Evolutionary conservation across 768 basidiomycete species (phyloP).

Genomic region (Rickenella mellea): DNA sequence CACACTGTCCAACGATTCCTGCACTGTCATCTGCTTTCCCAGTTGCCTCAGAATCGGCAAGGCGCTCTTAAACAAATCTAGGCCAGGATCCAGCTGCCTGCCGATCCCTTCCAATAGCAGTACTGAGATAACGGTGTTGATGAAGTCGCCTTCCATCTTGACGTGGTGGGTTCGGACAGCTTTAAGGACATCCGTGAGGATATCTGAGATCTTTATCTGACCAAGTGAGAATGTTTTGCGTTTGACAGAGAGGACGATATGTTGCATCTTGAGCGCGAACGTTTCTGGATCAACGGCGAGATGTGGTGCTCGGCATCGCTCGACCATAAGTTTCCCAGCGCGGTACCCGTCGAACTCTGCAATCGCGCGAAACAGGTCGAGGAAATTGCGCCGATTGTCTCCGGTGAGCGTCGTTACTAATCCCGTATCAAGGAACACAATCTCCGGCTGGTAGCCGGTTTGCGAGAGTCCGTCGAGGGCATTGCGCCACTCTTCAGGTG

Average conservation of each 20-base stretch:
- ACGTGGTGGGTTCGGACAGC: constrained; percentile 89
- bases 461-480: constrained; percentile 53
- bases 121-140: constrained; percentile 95
- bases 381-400: constrained; percentile 82
- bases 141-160: constrained; percentile 97
- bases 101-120: constrained; percentile 94
- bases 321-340: constrained; percentile 91
- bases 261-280: constrained; percentile 96
- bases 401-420: constrained; percentile 82
- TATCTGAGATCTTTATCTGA: constrained; percentile 93
- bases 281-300: constrained; percentile 87
- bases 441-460: constrained; percentile 82
- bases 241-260: constrained; percentile 87
- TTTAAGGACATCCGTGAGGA: constrained; percentile 80
- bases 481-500: constrained; percentile 57
- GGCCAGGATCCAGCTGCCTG: constrained; percentile 78
- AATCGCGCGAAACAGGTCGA: constrained; percentile 92
- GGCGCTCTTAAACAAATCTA: constrained; percentile 94
- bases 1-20: constrained; percentile 46
- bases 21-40: constrained; percentile 82
- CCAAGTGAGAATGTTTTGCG: constrained; percentile 95
- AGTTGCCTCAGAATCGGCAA: constrained; percentile 88
- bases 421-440: constrained; percentile 95
- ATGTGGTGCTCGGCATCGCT: constrained; percentile 86
- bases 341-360: constrained; percentile 97